These are phyloP conservation scores for Funneliformis caledonium DNA, from an alignment of 371 early-diverging fungal genomes.

Conservation along the genomic window DNA sequence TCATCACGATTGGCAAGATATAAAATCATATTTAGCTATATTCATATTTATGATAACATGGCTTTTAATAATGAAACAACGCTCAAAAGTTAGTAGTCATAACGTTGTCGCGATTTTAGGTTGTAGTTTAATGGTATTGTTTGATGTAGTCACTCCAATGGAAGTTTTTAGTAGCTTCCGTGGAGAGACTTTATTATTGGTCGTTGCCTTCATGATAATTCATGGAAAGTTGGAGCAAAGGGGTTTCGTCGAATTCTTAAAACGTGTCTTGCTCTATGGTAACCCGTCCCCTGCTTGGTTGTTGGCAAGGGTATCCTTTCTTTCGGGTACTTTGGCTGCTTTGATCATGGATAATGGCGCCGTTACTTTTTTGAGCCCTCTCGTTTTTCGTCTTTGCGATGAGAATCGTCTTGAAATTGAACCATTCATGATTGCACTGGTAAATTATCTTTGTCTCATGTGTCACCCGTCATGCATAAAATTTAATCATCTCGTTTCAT, in stretches of 20 bases:
- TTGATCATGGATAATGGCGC: slow-evolving; percentile 39
- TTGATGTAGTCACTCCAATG: slow-evolving; percentile 28
- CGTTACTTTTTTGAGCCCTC: slow-evolving; percentile 19
- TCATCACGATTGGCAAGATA: neutral
- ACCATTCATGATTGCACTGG: slow-evolving; percentile 39
- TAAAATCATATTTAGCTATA: neutral
- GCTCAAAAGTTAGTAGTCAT: neutral
- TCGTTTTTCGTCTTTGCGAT: slow-evolving; percentile 39
- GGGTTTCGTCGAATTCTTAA: slow-evolving; percentile 12
- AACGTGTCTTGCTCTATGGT: slow-evolving; percentile 19
- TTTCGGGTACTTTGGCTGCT: slow-evolving; percentile 33
- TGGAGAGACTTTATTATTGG: slow-evolving; percentile 33
- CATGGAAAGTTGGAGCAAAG: slow-evolving; percentile 32
- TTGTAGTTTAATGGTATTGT: slow-evolving; percentile 38
- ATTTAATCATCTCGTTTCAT: too few relatives aligned
- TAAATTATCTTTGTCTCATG: neutral
- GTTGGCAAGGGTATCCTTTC: slow-evolving; percentile 30
- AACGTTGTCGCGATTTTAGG: slow-evolving; percentile 14
- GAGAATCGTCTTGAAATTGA: slow-evolving; percentile 38
- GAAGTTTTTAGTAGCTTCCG: slow-evolving; percentile 27
- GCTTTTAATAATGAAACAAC: neutral
- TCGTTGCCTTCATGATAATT: slow-evolving; percentile 40
- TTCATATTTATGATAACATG: neutral
- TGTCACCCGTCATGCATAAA: neutral
- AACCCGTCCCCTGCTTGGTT: slow-evolving; percentile 23